A percentile compares a stretch with the other conserved stretches of the same genome.
Conservation (phyloP, 768 basidiomycete genomes). For the Suillus decipiens region DNA sequence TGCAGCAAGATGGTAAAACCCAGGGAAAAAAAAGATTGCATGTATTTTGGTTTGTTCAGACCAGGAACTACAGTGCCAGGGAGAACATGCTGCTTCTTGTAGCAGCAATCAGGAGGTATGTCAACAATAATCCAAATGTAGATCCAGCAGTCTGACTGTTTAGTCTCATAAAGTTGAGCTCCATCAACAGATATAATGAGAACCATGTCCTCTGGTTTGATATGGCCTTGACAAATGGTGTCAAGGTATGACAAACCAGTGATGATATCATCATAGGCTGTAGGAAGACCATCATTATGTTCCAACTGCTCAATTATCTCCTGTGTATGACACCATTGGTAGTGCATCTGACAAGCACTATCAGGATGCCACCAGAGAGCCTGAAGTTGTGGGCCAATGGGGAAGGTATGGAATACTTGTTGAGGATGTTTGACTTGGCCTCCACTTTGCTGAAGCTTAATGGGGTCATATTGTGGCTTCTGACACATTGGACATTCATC, state of each 20-base stretch:
- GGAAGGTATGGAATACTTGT: background rate
- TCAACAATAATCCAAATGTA: no score
- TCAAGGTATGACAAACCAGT: no score
- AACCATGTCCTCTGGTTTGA: background rate
- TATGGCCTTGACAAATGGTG: no score
- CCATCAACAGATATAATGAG: background rate
- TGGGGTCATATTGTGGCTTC: background rate
- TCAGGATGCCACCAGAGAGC: background rate
- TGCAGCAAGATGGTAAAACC: no score
- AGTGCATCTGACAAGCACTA: background rate
- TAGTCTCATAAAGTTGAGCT: no score
- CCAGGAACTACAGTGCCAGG: no score
- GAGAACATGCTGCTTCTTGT: no score
- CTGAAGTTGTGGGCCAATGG: background rate
- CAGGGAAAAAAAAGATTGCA: no score
- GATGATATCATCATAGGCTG: no score
- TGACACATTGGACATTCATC: background rate
- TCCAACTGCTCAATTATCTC: constrained; percentile 1
- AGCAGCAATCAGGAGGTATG: no score
- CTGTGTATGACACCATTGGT: background rate
- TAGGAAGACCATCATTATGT: background rate
- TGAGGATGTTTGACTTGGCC: background rate
- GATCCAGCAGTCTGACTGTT: no score
- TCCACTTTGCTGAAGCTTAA: background rate
- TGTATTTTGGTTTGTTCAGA: no score